Conservation (phyloP, 208 protist genomes). For the Angomonas ambiguus region DNA sequence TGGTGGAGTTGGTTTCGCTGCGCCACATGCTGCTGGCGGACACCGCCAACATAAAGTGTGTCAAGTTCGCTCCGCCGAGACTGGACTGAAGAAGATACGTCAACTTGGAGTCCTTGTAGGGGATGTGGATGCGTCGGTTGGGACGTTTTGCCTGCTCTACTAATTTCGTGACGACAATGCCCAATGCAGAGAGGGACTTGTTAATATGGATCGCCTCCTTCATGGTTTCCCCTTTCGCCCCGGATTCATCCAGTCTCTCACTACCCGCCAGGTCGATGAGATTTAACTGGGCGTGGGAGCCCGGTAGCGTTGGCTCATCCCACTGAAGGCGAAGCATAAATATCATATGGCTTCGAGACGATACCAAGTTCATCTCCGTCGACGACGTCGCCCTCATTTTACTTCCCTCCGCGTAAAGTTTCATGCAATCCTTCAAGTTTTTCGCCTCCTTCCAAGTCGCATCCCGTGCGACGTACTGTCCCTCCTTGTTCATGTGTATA, state of each 20-base stretch:
- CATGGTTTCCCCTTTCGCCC: constrained; percentile 79
- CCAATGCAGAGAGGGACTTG: constrained; percentile 91
- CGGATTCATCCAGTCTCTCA: constrained; percentile 84
- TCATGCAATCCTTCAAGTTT: constrained; percentile 73
- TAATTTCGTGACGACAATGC: constrained; percentile 89
- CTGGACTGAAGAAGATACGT: constrained; percentile 91
- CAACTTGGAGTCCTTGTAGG: constrained; percentile 93
- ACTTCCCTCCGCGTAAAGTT: constrained; percentile 63
- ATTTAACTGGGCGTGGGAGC: constrained; percentile 85
- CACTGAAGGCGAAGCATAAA: constrained; percentile 87
- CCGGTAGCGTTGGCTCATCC: constrained; percentile 83
- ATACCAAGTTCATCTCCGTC: constrained; percentile 91
- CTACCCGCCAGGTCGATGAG: constrained; percentile 93
- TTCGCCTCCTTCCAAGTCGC: constrained; percentile 68
- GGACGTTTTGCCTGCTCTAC: constrained; percentile 83
- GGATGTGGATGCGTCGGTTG: constrained; percentile 80
- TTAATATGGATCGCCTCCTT: constrained; percentile 94
- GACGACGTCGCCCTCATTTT: constrained; percentile 70
- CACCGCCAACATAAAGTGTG: constrained; percentile 84
- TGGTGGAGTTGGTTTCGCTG: constrained; percentile 80
- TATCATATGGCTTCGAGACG: constrained; percentile 89
- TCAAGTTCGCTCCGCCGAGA: constrained; percentile 82
- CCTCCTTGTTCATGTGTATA: constrained; percentile 85
- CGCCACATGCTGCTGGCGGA: constrained; percentile 78
- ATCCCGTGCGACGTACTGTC: constrained; percentile 84